Evolutionary conservation across 805 yeast genomes (phyloP), one percentile per base, ranked within the genome.

Genomic region (Saccharomycopsis selenospora): DNA sequence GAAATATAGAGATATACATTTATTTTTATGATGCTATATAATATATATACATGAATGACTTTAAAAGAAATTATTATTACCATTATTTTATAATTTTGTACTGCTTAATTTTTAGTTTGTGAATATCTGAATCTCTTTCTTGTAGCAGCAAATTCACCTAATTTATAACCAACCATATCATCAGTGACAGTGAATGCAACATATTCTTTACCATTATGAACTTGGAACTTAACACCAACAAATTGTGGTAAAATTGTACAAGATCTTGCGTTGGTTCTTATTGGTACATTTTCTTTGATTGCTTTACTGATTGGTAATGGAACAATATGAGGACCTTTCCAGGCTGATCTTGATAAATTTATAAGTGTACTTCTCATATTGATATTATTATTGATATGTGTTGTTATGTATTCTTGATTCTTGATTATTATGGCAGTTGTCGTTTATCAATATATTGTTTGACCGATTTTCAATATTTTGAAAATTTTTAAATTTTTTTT

Each of bases 191-290:
- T 87, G 46, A 93, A 75, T 45, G 88, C 87, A 36, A 89, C 95
- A 62, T 90, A 93, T 57, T 88, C 95, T 62, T 84, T 86, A 25
- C 99, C 99, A 66, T 93, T 93, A 68, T 93, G 99, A 29, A 93
- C 86, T 66, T 93, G 95, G 66, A 93, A 93, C 58, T 81, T 84
- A 49, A 93, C 71, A 3, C 99, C 99, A 28, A 93, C 96, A 67
- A 93, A 91, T 63, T 88, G 95, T 18, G 99, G 99, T 44, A 93
- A 70, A 47, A 93, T 86, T 17, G 98, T 93, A 62, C 98, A 93
- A 29, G 91, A 71, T 64, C 99, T 78, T 40, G 97, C 96, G 59
- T 89, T 87, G n/a, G 99, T 93, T 68, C 96, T 76, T 53, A 93
- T 86, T 3, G 98, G 95, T 1, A 86, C 76, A 17, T 85, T 85